These are phyloP conservation scores for Hordeum pubiflorum DNA, from an alignment of 202 grass and related monocot species.

Conservation along the genomic window DNA sequence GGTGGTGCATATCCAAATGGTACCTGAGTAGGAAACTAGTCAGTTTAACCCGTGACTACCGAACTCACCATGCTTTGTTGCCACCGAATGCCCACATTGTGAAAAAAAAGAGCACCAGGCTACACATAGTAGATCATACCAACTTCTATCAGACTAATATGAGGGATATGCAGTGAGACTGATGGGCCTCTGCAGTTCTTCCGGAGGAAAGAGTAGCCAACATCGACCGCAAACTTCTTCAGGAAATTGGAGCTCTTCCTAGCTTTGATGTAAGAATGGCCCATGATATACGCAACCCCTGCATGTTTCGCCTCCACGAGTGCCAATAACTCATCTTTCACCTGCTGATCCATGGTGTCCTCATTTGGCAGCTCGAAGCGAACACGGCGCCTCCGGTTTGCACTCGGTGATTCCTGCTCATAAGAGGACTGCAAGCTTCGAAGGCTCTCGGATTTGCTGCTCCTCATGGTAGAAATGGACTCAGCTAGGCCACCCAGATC, in stretches of 20 bases:
- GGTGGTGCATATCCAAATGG: not conserved
- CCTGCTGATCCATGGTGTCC: slow-evolving; percentile 51
- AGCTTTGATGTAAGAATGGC: slow-evolving; percentile 93
- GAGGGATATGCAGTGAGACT: slow-evolving; percentile 83
- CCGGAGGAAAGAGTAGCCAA: slow-evolving; percentile 87
- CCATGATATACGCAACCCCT: slow-evolving; percentile 82
- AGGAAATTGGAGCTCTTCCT: slow-evolving; percentile 72
- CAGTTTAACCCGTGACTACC: not conserved
- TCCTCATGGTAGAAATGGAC: slow-evolving; percentile 36
- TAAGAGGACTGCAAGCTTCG: slow-evolving; percentile 71
- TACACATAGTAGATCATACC: slow-evolving; percentile 99
- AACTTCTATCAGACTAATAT: slow-evolving; percentile 98
- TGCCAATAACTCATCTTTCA: slow-evolving; percentile 70
- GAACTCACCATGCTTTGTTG: slow-evolving; percentile 28
- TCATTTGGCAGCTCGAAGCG: slow-evolving; percentile 58
- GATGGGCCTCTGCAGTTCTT: slow-evolving; percentile 92
- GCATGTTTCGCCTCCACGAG: slow-evolving; percentile 86
- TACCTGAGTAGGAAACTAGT: not conserved
- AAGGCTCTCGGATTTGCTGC: slow-evolving; percentile 81
- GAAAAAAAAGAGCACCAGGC: slow-evolving; percentile 9
- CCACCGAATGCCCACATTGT: slow-evolving; percentile 11
- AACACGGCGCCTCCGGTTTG: slow-evolving; percentile 37
- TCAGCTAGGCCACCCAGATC: slow-evolving; percentile 32
- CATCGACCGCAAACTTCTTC: slow-evolving; percentile 80
- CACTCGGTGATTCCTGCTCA: slow-evolving; percentile 62